phyloP scores from a whole-genome alignment of 2,329 filamentous ascomycete genomes.

The Xylariomycetidae sp. region DNA sequence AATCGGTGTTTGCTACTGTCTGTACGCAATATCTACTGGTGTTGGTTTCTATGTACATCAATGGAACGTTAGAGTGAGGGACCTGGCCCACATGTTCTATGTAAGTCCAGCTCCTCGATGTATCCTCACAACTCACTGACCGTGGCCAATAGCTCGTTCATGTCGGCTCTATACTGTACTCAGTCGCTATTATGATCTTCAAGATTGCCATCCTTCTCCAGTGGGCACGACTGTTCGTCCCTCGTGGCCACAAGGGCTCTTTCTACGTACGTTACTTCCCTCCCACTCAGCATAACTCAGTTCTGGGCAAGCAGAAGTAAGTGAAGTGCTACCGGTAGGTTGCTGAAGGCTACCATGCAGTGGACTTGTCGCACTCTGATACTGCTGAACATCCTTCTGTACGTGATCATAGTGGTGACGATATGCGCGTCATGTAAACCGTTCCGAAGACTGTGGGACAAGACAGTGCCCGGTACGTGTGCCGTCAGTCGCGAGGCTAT shows the following conservation, averaged over 20 bases:
- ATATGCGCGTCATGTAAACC: constrained; percentile 6
- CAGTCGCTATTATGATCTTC: constrained; percentile 5
- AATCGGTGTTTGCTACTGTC: constrained; percentile 1
- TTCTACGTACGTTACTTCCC: constrained; percentile 6
- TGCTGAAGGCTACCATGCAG: no score
- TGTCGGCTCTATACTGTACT: constrained; percentile 5
- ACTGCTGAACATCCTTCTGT: constrained; percentile 1
- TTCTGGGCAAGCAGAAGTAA: background rate
- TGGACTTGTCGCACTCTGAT: constrained; percentile 4
- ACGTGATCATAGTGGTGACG: constrained; percentile 1
- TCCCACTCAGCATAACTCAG: background rate
- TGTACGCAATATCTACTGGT: background rate
- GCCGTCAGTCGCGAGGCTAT: constrained; percentile 1
- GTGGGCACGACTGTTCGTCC: constrained; percentile 11
- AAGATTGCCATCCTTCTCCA: constrained; percentile 11
- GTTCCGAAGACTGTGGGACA: constrained; percentile 6
- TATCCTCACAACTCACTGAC: background rate
- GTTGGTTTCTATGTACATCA: constrained; percentile 8
- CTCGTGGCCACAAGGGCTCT: constrained; percentile 2
- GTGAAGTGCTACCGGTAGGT: no score
- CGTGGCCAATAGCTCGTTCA: constrained; percentile 3
- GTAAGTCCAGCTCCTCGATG: constrained; percentile 2
- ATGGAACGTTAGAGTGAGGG: constrained; percentile 9
- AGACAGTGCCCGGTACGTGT: constrained; percentile 5
- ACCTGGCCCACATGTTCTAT: constrained; percentile 5